A percentile compares a stretch with the other conserved stretches of the same genome.
Conservation (phyloP, 2,329 filamentous ascomycete genomes). For the Trichoderma sp. region DNA sequence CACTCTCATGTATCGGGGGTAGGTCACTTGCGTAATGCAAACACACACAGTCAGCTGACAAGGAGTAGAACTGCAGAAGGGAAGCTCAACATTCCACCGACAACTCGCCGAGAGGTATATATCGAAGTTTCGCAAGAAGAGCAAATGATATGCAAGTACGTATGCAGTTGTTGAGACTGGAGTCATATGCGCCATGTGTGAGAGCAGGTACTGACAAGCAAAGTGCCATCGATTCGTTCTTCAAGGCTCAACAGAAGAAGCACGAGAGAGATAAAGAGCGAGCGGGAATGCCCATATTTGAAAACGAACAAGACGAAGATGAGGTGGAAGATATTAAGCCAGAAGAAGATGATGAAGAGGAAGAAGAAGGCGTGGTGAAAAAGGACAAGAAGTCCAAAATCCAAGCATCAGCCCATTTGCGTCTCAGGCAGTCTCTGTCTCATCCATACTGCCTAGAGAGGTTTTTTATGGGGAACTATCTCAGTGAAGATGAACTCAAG, state of each 20-base stretch:
- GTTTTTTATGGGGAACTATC: conserved; percentile 17
- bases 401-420: not conserved
- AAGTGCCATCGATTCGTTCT: conserved; percentile 3
- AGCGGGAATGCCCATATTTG: not conserved
- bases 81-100: conserved; percentile 29
- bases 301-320: not conserved
- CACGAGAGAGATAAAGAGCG: not conserved
- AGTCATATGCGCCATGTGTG: not conserved
- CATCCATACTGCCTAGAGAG: conserved; percentile 33
- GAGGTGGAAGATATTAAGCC: not conserved
- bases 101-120: conserved; percentile 23
- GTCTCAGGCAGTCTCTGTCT: conserved; percentile 27
- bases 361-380: no score
- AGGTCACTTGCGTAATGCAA: not conserved
- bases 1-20: conserved; percentile 32
- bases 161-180: not conserved
- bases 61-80: not conserved
- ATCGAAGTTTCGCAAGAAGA: conserved; percentile 31
- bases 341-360: not conserved
- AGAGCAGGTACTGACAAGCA: not conserved
- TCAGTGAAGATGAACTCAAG: not conserved
- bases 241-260: not conserved
- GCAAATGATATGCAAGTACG: conserved; percentile 29
- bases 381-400: not conserved
- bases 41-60: conserved; percentile 22